A percentile compares a stretch with the other conserved stretches of the same genome.
Evolutionary conservation across 148 eudicot genomes (phyloP).

Genomic region (Polygonum maritimum): DNA sequence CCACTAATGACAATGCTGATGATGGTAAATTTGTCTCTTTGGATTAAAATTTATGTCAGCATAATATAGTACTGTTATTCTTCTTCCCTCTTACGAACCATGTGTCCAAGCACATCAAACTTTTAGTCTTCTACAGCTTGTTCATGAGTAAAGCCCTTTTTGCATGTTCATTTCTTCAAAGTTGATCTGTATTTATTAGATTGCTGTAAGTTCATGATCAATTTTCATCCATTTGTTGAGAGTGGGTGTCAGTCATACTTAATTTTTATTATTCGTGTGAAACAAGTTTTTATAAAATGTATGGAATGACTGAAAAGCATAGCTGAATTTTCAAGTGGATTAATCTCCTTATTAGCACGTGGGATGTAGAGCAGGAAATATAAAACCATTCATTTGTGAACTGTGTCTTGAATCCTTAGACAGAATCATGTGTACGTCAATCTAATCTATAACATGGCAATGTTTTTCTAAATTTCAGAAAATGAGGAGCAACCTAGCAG

Average conservation of each 20-base stretch:
- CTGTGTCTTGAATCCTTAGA: neutral
- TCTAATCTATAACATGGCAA: neutral
- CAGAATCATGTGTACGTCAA: neutral
- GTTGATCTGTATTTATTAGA: neutral
- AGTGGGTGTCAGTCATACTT: neutral
- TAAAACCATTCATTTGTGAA: neutral
- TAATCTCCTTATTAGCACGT: neutral
- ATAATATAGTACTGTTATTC: neutral
- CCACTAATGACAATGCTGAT: constrained; percentile 42
- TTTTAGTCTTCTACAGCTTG: neutral
- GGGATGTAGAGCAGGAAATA: neutral
- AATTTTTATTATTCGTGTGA: neutral
- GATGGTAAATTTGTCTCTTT: constrained; percentile 33
- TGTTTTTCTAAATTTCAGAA: constrained; percentile 28
- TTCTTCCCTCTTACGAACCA: neutral
- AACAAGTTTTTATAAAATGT: neutral
- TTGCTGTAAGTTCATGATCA: neutral
- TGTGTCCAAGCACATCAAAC: neutral
- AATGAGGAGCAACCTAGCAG: constrained; percentile 94
- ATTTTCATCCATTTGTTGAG: neutral
- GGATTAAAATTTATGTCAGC: neutral
- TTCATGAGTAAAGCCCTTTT: neutral
- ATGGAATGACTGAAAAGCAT: neutral
- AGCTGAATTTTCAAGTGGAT: neutral
- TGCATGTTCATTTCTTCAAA: neutral